Conservation (phyloP, 306 rosid species). For the Dryas octopetala region DNA sequence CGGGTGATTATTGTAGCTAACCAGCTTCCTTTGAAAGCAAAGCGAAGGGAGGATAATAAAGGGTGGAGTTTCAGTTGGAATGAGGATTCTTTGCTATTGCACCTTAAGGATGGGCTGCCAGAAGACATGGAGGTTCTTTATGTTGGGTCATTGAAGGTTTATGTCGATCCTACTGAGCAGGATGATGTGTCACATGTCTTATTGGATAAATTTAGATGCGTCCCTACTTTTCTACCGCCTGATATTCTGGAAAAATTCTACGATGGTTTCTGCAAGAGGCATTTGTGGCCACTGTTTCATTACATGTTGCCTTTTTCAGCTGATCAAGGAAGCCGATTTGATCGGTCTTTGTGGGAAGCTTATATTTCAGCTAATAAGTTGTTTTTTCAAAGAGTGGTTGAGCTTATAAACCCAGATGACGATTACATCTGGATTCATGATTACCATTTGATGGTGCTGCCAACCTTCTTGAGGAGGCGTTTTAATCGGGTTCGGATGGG, state of each 20-base stretch:
- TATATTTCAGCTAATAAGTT: slow-evolving; percentile 70
- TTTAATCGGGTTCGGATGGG: slow-evolving; percentile 75
- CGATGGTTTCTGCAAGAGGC: slow-evolving; percentile 80
- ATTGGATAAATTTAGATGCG: slow-evolving; percentile 59
- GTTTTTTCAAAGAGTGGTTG: slow-evolving; percentile 68
- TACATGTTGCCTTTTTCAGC: slow-evolving; percentile 70
- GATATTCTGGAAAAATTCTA: slow-evolving; percentile 59
- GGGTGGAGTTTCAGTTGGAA: slow-evolving; percentile 84
- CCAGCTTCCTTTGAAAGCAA: slow-evolving; percentile 75
- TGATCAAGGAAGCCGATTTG: slow-evolving; percentile 61
- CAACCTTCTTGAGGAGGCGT: slow-evolving; percentile 70
- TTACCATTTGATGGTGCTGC: slow-evolving; percentile 88
- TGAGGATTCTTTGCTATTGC: slow-evolving; percentile 73
- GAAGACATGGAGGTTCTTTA: slow-evolving; percentile 74
- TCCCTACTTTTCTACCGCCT: slow-evolving; percentile 69
- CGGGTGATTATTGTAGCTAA: slow-evolving; percentile 76
- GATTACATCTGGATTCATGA: slow-evolving; percentile 86
- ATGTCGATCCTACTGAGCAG: slow-evolving; percentile 61
- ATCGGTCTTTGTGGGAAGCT: slow-evolving; percentile 72
- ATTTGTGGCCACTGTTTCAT: slow-evolving; percentile 87
- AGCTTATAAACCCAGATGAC: slow-evolving; percentile 76
- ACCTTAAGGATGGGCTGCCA: slow-evolving; percentile 76
- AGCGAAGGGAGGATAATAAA: slow-evolving; percentile 51
- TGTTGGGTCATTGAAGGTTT: slow-evolving; percentile 61
- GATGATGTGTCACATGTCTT: slow-evolving; percentile 68